Evolutionary conservation across 306 rosid genomes (phyloP), one percentile per base, ranked within the genome.

Genomic region (Dryas octopetala): DNA sequence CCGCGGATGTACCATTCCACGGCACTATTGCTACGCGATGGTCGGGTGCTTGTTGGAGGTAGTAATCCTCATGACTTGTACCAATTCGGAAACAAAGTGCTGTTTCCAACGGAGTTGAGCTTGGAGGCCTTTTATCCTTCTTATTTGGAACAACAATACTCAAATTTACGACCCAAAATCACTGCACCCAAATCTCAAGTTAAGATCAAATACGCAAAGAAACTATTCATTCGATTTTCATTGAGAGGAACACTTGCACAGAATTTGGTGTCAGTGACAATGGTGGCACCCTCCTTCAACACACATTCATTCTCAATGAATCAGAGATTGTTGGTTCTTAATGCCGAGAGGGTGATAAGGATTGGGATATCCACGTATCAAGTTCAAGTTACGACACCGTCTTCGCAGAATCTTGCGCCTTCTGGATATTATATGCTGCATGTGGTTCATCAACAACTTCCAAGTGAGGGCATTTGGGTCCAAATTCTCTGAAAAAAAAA

Each of bases 251-350:
- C 4, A 0, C 45, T 85, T 1, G 49, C 43, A 1, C 5, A 7
- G 6, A 45, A 73, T 41, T 16, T 9, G 58, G 87, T 93, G 67
- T 45, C 49, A 44, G 90, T 88, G 70, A 85, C 92, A 0, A 52
- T 93, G 86, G 50, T 83, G 61, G 70, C 89, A 9, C 97, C 98
- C 3, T 84, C 98, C 4, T 89, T 93, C 66, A 81, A 47, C 4
- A 95, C 97, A 1, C 99, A 95, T 70, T 92, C 99, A 0, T 90
- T 87, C 76, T 90, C 99, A 1, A 90, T 89, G 97, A 91, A 82
- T 66, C 93, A 93, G 47, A 85, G 96, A 76, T 1, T 89, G 66
- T 7, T 93, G 69, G 85, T 82, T 7, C 44, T 93, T 58, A 81
- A 63, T 32, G 66, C 74, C 5, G 83, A 67, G 12, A 45, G 23